Evolutionary conservation across 176 grass and related monocot genomes (phyloP), one percentile per base, ranked within the genome.

Genomic region (Oryza brachyantha): DNA sequence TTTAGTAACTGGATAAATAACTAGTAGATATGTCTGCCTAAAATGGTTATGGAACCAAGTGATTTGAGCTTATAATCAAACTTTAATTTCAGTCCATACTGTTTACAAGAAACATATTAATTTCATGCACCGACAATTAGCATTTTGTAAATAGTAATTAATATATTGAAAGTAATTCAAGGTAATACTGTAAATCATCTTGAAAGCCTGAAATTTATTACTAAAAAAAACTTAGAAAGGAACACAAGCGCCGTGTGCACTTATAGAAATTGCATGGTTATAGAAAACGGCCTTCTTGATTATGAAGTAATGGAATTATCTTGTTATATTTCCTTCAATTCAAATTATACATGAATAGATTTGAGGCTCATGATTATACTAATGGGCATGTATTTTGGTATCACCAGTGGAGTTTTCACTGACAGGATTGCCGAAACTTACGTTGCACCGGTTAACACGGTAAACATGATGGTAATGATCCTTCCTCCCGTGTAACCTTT

Each of bases 401-500:
- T 80, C 48, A 81, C 24, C 5, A 81, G 31, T 61, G 3, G 17
- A 73, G n/a, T 78, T 46, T 31, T 21, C 13, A 39, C 21, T 79
- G 81, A 74, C 68, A 61, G 37, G 48, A 34, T 82, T 76, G 64
- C 17, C 12, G 39, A 81, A 73, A 84, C 88, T 88, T 77, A 94
- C 88, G 37, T 71, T 84, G 85, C 85, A 21, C 91, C 91, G 25
- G 29, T 83, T 76, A 93, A 34, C 45, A 93, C 86, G 1, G 86
- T 72, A 84, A 89, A 57, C 46, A 94, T 58, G 24, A 91, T 39
- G 68, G 86, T 94, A 1, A 91, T 28, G 31, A 93, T 70, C 46
- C 25, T 79, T 45, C 88, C 91, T 55, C 91, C 88, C 29, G 17
- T 83, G 29, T 93, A 93, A 21, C 91, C 88, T 83, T 87, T 90